A percentile compares a stretch with the other conserved stretches of the same genome.
Evolutionary conservation across 768 basidiomycete species (phyloP).

Genomic region (Suillus subluteus): DNA sequence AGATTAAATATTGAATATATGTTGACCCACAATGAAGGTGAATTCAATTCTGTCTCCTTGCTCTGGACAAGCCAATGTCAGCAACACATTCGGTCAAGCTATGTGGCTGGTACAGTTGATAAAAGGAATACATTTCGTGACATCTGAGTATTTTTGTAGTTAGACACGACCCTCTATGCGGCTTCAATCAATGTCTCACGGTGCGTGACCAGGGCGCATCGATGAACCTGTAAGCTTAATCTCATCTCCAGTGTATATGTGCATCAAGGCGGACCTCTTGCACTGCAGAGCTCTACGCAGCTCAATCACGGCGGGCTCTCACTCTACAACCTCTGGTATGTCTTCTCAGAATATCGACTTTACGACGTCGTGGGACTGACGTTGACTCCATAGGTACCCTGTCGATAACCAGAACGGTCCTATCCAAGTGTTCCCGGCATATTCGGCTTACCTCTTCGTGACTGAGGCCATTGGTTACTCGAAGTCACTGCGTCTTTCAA

Average conservation of each 20-base stretch:
- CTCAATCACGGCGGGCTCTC: no score
- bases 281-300: slow-evolving; percentile 15
- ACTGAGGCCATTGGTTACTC: slow-evolving; percentile 51
- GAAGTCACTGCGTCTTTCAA: slow-evolving; percentile 46
- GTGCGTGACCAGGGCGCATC: slow-evolving; percentile 24
- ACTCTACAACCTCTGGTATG: slow-evolving; percentile 52
- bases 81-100: slow-evolving; percentile 59
- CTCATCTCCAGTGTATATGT: slow-evolving; percentile 44
- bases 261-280: slow-evolving; percentile 57
- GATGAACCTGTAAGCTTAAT: neutral
- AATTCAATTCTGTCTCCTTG: slow-evolving; percentile 62
- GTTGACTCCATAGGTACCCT: slow-evolving; percentile 43
- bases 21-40: slow-evolving; percentile 37
- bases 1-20: neutral
- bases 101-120: slow-evolving; percentile 54
- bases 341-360: neutral
- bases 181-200: slow-evolving; percentile 50
- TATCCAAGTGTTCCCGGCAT: slow-evolving; percentile 55
- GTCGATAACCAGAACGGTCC: slow-evolving; percentile 51
- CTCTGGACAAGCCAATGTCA: slow-evolving; percentile 50
- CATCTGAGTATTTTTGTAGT: slow-evolving; percentile 14
- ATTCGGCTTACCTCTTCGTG: slow-evolving; percentile 54
- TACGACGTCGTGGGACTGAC: neutral
- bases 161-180: slow-evolving; percentile 25
- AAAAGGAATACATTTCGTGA: slow-evolving; percentile 14